These are phyloP conservation scores for Boletus bicolor DNA, from an alignment of 768 basidiomycete genomes.

Conservation along the genomic window DNA sequence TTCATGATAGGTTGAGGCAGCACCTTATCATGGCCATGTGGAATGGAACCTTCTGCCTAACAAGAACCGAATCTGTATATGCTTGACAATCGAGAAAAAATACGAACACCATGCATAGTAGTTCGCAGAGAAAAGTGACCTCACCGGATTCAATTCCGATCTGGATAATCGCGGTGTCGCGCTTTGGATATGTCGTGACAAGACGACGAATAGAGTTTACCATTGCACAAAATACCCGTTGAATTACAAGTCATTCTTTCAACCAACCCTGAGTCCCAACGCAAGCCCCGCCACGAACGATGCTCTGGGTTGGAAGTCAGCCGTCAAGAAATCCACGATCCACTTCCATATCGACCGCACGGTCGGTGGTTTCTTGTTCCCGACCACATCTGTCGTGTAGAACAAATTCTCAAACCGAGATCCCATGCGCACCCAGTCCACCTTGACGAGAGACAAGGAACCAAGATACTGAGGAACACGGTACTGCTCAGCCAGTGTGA, in stretches of 20 bases:
- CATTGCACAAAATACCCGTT: background rate
- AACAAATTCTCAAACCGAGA: constrained; percentile 70
- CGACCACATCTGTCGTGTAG: constrained; percentile 59
- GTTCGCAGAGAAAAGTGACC: no score
- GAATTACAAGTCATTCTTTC: constrained; percentile 12
- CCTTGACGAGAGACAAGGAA: constrained; percentile 64
- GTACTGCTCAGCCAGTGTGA: background rate
- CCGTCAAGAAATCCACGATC: constrained; percentile 78
- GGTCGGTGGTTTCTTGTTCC: constrained; percentile 57
- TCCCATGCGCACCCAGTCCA: constrained; percentile 75
- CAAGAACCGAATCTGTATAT: no score
- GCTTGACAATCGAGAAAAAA: no score
- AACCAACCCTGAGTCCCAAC: constrained; percentile 81
- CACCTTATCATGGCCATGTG: no score
- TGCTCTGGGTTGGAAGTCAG: constrained; percentile 89
- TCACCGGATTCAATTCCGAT: no score
- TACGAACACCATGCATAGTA: no score
- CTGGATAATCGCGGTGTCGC: no score
- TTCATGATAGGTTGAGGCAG: no score
- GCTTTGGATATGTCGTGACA: no score
- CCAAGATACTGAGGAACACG: constrained; percentile 67
- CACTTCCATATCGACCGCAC: constrained; percentile 62
- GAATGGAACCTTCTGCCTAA: no score
- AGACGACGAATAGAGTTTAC: background rate
- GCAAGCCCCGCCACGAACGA: constrained; percentile 82